Evolutionary conservation across 768 basidiomycete genomes (phyloP).

Genomic region (Auricularia cornea): DNA sequence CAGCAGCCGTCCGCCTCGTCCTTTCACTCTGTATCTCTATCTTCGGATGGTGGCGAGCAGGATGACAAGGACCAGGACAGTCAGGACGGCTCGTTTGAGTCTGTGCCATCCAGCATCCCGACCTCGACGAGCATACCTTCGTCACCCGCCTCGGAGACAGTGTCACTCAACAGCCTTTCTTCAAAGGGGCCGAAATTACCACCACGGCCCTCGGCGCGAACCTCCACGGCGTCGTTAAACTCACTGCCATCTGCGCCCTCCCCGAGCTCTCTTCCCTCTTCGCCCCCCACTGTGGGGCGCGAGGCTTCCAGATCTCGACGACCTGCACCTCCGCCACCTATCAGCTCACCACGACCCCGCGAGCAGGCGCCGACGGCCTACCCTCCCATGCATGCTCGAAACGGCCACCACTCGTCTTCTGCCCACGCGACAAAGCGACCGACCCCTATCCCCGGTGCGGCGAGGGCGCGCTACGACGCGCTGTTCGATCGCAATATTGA

Average conservation of each 20-base stretch:
- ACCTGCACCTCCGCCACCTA: background rate
- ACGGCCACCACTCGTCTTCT: conserved; percentile 5
- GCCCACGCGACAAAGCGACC: conserved; percentile 21
- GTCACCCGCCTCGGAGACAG: conserved; percentile 44
- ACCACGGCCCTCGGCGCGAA: conserved; percentile 2
- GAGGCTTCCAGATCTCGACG: background rate
- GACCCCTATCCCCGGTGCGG: conserved; percentile 60
- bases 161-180: conserved; percentile 18
- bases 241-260: conserved; percentile 13
- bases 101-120: conserved; percentile 48
- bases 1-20: conserved; percentile 70
- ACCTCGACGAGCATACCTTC: conserved; percentile 44
- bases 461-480: conserved; percentile 56
- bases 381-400: background rate
- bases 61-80: conserved; percentile 45
- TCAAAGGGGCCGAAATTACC: conserved; percentile 1
- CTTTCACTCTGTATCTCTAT: conserved; percentile 76
- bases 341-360: background rate
- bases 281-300: background rate
- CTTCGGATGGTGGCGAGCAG: conserved; percentile 43
- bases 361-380: background rate
- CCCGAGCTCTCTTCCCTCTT: background rate
- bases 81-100: conserved; percentile 66
- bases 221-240: conserved; percentile 11
- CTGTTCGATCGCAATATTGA: conserved; percentile 56